Evolutionary conservation across 2,329 filamentous ascomycete species (phyloP).

Genomic region (Trichophyton simii): DNA sequence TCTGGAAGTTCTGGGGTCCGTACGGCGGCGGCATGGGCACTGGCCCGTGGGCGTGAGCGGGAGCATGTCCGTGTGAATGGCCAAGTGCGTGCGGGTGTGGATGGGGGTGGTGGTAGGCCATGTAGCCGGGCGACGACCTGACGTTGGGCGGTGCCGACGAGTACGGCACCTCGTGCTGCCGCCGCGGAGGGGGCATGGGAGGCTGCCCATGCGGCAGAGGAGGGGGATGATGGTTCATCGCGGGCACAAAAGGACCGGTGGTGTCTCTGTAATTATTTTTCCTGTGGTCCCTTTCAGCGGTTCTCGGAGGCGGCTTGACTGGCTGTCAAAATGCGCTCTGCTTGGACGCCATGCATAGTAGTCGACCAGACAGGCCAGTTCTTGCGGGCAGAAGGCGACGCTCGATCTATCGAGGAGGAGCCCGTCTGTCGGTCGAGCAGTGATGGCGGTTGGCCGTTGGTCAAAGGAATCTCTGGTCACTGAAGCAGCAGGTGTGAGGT

Average conservation of each 20-base stretch:
- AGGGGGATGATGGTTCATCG: constrained; percentile 35
- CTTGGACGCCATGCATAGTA: constrained; percentile 4
- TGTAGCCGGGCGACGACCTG: constrained; percentile 47
- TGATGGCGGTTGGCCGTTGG: neutral
- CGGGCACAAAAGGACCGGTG: neutral
- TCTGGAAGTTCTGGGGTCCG: constrained; percentile 34
- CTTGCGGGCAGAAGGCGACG: neutral
- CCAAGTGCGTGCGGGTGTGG: constrained; percentile 23
- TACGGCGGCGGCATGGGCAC: constrained; percentile 37
- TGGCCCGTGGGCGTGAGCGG: constrained; percentile 40
- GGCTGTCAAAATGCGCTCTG: constrained; percentile 4
- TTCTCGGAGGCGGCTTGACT: constrained; percentile 3
- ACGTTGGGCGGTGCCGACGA: constrained; percentile 38
- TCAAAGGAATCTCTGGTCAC: neutral
- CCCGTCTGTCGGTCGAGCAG: neutral
- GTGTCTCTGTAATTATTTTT: constrained; percentile 5
- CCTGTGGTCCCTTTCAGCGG: neutral
- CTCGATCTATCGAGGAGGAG: neutral
- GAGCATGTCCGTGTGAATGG: neutral
- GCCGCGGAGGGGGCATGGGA: constrained; percentile 38
- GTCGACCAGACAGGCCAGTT: neutral
- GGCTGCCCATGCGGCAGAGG: constrained; percentile 38
- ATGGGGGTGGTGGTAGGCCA: constrained; percentile 44
- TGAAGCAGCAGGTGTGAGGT: neutral
- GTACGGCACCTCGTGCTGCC: constrained; percentile 36